phyloP scores from a whole-genome alignment of 2,329 filamentous ascomycete species.

The Aureobasidium leucospermi region DNA sequence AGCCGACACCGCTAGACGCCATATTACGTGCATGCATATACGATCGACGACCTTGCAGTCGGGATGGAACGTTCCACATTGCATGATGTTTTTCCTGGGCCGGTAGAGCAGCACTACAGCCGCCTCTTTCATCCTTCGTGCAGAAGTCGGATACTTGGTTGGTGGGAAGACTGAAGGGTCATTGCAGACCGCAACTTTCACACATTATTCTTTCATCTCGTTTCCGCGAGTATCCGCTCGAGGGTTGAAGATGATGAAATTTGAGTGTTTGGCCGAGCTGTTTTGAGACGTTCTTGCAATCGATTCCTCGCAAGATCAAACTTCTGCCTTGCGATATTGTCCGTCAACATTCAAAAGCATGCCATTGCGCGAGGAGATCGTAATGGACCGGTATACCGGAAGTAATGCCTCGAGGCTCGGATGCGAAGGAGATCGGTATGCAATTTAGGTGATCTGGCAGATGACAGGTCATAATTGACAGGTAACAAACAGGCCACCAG shows the following conservation, averaged over 20 bases:
- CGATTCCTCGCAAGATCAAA: too few species aligned
- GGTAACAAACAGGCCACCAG: background rate
- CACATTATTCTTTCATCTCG: background rate
- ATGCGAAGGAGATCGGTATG: background rate
- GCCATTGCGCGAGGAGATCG: too few species aligned
- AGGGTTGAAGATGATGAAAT: background rate
- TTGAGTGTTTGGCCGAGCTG: background rate
- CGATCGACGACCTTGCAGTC: background rate
- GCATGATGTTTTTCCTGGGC: background rate
- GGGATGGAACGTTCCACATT: constrained; percentile 6
- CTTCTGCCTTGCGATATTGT: too few species aligned
- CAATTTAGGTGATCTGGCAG: background rate
- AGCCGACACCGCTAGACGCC: constrained; percentile 4
- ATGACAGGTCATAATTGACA: constrained; percentile 1
- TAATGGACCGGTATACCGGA: background rate
- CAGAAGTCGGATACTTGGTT: background rate
- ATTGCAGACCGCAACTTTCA: background rate
- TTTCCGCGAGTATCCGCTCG: background rate
- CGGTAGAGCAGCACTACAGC: background rate
- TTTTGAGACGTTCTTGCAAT: background rate
- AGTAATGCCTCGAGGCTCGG: background rate
- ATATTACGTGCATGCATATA: constrained; percentile 1
- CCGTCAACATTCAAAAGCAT: too few species aligned
- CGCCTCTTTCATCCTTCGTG: background rate
- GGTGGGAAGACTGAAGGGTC: background rate